Evolutionary conservation across 2,329 filamentous ascomycete species (phyloP), one percentile per base, ranked within the genome.

Genomic region (Colletotrichum magnum): DNA sequence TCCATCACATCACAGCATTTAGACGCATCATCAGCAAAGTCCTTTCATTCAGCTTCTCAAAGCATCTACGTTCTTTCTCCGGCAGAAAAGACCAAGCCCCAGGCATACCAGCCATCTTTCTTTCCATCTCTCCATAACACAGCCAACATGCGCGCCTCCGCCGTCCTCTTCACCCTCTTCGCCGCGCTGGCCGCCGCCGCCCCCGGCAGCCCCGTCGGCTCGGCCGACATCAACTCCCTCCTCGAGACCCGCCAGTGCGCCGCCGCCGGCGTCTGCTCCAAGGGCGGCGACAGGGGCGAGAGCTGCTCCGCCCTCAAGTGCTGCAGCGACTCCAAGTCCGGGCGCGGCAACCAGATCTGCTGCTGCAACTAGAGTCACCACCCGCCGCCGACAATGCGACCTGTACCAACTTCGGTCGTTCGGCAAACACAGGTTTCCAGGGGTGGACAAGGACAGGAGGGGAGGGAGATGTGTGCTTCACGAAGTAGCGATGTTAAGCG

Each of bases 91-190:
- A 21, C 32, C 32, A 36, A 3, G 28, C 15, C 2, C 3, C 15
- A 24, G 45, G 18, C 47, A 9, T 41, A 18, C 18, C 18, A 18
- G 18, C 18, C 18, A 51, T 24, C 32, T 32, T 2, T 32, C 7
- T 32, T 9, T 9, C 28, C 10, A 3, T 32, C 28, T 32, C 28
- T 32, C 7, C 1, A 32, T 32, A 36, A 16, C 52, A 26, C 32
- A 52, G 18, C 16, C 26, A 36, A 53, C 5, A 68, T 64, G 65
- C 65, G 65, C 45, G 59, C 52, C 59, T 64, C 60, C 16, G 10
- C 65, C 39, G 24, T 68, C 16, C 21, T 68, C 39, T 16, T 54
- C 39, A 32, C 65, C 39, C 39, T 68, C 47, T 53, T 68, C 60
- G 65, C 65, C 39, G 13, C 60, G 16, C 47, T 68, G 21, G 53